Evolutionary conservation across 1,139 yeast species (phyloP).

Genomic region (Yamadazyma atlantica): DNA sequence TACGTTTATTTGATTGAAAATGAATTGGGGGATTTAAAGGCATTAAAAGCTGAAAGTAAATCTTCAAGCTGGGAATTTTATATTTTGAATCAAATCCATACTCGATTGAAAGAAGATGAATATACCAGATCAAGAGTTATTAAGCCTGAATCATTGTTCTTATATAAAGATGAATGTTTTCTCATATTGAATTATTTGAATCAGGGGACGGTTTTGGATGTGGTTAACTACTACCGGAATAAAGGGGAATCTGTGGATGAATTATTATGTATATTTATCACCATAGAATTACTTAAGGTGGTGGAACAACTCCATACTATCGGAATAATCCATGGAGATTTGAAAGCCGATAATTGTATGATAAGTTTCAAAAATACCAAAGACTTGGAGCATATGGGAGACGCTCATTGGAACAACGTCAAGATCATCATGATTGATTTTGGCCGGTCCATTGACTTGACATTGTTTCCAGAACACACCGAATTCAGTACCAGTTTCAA

Average conservation of each 20-base stretch:
- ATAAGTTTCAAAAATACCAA: constrained; percentile 43
- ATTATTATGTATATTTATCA: constrained; percentile 57
- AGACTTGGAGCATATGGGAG: constrained; percentile 27
- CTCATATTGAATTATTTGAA: constrained; percentile 64
- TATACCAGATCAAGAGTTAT: constrained; percentile 24
- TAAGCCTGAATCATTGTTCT: constrained; percentile 51
- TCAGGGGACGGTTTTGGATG: constrained; percentile 76
- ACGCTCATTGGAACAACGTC: constrained; percentile 49
- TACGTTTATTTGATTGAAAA: constrained; percentile 75
- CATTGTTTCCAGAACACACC: constrained; percentile 50
- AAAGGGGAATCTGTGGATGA: constrained; percentile 52
- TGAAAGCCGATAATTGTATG: constrained; percentile 89
- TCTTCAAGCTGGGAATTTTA: constrained; percentile 82
- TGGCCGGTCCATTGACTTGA: constrained; percentile 77
- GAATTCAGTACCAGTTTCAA: constrained; percentile 64
- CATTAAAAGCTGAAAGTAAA: constrained; percentile 74
- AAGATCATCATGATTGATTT: constrained; percentile 77
- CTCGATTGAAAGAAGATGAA: constrained; percentile 22
- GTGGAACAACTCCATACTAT: constrained; percentile 63
- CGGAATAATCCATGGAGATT: constrained; percentile 80
- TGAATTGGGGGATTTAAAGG: constrained; percentile 56
- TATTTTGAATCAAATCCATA: constrained; percentile 57
- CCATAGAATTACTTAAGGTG: constrained; percentile 60
- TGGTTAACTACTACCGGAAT: constrained; percentile 52
- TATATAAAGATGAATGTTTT: constrained; percentile 72